Evolutionary conservation across 83 land plant species (phyloP).

Genomic region (Diphasiastrum complanatum): DNA sequence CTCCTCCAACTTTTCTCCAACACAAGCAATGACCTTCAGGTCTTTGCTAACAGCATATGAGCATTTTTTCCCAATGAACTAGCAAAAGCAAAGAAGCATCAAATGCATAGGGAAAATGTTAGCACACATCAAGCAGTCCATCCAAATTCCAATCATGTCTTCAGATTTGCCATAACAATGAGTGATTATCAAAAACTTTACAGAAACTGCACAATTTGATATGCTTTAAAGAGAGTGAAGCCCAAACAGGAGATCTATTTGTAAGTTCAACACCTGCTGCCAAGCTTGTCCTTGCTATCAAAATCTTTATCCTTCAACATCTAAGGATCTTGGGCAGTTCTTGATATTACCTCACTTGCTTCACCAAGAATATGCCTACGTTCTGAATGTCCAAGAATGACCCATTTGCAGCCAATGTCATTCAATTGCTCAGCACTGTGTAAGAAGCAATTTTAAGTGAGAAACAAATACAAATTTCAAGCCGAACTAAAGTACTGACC

Average conservation of each 20-base stretch:
- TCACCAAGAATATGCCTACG: conserved; percentile 85
- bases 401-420: conserved; percentile 89
- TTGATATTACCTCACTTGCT: conserved; percentile 49
- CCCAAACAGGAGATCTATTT: no score
- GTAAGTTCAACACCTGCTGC: no score
- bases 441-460: background rate
- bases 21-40: conserved; percentile 85
- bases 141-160: no score
- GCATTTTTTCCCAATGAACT: conserved; percentile 93
- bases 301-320: no score
- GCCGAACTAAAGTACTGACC: no score
- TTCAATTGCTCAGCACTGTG: conserved; percentile 79
- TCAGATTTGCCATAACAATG: no score
- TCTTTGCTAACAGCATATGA: conserved; percentile 79
- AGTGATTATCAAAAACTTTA: no score
- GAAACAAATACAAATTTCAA: no score
- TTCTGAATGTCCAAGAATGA: conserved; percentile 94
- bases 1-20: conserved; percentile 82
- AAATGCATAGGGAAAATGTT: background rate
- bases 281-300: no score
- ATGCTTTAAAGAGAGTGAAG: no score
- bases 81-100: conserved; percentile 10
- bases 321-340: background rate
- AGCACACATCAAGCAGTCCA: background rate
- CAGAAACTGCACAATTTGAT: no score